Evolutionary conservation across 78 protist species (phyloP), one percentile per base, ranked within the genome.

Genomic region (Emiliania huxleyi): DNA sequence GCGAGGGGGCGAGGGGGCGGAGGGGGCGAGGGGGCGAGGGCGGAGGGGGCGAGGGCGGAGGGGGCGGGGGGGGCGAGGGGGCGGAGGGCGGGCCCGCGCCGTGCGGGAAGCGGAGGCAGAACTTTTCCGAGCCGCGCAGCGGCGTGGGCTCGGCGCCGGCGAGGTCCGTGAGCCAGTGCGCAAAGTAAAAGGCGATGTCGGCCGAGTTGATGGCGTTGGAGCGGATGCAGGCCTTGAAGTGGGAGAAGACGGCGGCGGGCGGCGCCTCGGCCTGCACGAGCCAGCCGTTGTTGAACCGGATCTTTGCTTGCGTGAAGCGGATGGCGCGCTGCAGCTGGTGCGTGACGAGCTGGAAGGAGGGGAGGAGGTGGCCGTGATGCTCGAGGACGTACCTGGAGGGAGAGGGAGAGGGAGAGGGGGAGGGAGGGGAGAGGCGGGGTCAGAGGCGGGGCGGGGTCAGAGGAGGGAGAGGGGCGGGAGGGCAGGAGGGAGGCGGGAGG

Each of bases 361-460:
- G 83, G 1, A 73, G 42, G 12, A 3, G 42, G 43, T 37, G 18
- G 15, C 33, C 33, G 19, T 35, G n/a, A 18, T 73, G 83, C 19
- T 73, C 83, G 42, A 73, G 83, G 40, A 73, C 83, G 83, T 73
- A 73, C 15, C 83, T n/a, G n/a, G n/a, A n/a, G n/a, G n/a, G n/a
- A n/a, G n/a, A n/a, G 26, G 26, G 56, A 49, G 56, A n/a, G n/a
- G n/a, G n/a, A n/a, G n/a, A n/a, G n/a, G n/a, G n/a, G n/a, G n/a
- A n/a, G n/a, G n/a, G n/a, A n/a, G n/a, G n/a, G n/a, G n/a, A n/a
- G n/a, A n/a, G n/a, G n/a, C n/a, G n/a, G n/a, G n/a, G n/a, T n/a
- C n/a, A n/a, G n/a, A n/a, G n/a, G n/a, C n/a, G n/a, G n/a, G n/a
- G n/a, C n/a, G n/a, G n/a, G n/a, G n/a, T n/a, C n/a, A n/a, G n/a